Conservation (phyloP, 2,329 filamentous ascomycete species). For the Alternaria dauci region DNA sequence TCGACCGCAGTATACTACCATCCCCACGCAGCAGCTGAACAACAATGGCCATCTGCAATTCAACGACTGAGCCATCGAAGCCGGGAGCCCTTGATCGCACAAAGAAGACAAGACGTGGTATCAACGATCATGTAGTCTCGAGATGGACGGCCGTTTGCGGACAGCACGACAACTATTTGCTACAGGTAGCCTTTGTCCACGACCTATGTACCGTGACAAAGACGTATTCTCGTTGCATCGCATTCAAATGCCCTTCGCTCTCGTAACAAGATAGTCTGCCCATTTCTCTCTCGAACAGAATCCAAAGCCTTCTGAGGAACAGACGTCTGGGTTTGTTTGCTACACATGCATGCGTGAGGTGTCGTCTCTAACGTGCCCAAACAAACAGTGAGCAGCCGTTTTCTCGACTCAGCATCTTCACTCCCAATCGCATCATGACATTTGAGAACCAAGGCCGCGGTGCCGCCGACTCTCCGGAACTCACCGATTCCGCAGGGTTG, state of each 20-base stretch:
- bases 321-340: slow-evolving; percentile 16
- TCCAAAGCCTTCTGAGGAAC: not conserved
- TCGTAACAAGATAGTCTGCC: not conserved
- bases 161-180: slow-evolving; percentile 23
- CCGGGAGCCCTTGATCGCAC: slow-evolving; percentile 18
- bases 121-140: slow-evolving; percentile 13
- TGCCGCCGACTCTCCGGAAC: slow-evolving; percentile 5
- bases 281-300: not conserved
- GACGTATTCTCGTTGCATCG: slow-evolving; percentile 3
- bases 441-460: not conserved
- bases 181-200: slow-evolving; percentile 31
- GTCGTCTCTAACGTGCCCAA: slow-evolving; percentile 6
- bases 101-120: slow-evolving; percentile 25
- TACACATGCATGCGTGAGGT: not conserved
- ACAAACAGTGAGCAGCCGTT: not conserved
- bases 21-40: slow-evolving; percentile 11
- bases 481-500: slow-evolving; percentile 13
- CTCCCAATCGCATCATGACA: slow-evolving; percentile 13
- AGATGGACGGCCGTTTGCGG: slow-evolving; percentile 29
- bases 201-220: slow-evolving; percentile 28
- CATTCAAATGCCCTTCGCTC: slow-evolving; percentile 9
- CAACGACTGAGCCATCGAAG: not conserved
- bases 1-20: not conserved
- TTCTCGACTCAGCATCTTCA: not conserved
- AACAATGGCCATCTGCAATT: slow-evolving; percentile 5